Evolutionary conservation across 192 early-diverging fungal genomes (phyloP), one percentile per base, ranked within the genome.

Genomic region (Cetraspora pellucida): DNA sequence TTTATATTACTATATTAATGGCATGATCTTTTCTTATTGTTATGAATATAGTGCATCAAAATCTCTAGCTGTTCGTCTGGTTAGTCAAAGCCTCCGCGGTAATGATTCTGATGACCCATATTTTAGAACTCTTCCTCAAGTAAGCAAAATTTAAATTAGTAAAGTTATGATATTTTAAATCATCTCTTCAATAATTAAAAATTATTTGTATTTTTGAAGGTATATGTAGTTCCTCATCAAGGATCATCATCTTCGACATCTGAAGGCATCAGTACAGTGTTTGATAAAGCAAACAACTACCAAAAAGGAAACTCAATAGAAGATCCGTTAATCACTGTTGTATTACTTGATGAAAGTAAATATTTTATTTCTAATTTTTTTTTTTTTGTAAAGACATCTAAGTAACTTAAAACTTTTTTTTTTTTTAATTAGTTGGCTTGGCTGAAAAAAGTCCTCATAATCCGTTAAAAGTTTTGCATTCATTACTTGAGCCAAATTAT

Each of bases 31-130:
- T 19, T 54, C 21, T 49, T 69, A 6, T 49, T 69, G n/a, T n/a
- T n/a, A n/a, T 10, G 37, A 7, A 37, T 37, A 6, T 37, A 37
- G 37, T 37, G 37, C 37, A 11, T 77, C 75, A 13, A 77, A 77
- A 66, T 77, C 75, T 23, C 27, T 77, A 37, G 60, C 75, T n/a
- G 57, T 77, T 28, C 63, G 54, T 23, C 21, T 77, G 10, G 23
- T 77, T 28, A 77, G 66, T 28, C 50, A 65, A 43, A 77, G 69
- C 57, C 75, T 77, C 3, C 75, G 75, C 47, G 75, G 75, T 19
- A 52, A 27, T 25, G 63, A 77, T 37, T 77, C 75, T 1, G 16
- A 50, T 19, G 64, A 77, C 49, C 19, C 2, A 21, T 77, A 67
- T 43, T 77, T 77, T 55, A 28, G 46, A 66, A 77, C 61, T 3